Percentiles rank a stretch among this genome's conserved stretches.
Evolutionary conservation across 1,284 basidiomycete genomes (phyloP).

Genomic region (Fomes fomentarius): DNA sequence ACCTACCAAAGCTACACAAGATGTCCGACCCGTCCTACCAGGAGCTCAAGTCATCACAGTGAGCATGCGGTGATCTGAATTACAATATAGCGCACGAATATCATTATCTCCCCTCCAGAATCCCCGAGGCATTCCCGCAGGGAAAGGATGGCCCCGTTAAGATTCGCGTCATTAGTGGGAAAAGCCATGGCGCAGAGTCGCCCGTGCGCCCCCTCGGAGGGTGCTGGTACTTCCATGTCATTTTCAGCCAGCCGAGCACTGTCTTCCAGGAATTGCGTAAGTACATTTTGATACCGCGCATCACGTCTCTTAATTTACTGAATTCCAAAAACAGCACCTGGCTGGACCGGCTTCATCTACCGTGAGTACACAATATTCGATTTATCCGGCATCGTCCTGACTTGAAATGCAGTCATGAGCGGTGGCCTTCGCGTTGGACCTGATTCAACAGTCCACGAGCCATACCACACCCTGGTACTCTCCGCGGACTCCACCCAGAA

Average conservation of each 20-base stretch:
- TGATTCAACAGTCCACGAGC: conserved; percentile 50
- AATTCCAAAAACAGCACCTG: conserved; percentile 51
- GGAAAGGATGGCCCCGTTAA: conserved; percentile 72
- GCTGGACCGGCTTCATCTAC: conserved; percentile 86
- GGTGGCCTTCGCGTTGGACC: conserved; percentile 66
- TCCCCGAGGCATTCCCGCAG: conserved; percentile 73
- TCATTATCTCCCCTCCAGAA: conserved; percentile 51
- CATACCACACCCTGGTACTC: conserved; percentile 82
- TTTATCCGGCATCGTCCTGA: not conserved
- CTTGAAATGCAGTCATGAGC: conserved; percentile 56
- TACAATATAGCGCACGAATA: too few relatives aligned
- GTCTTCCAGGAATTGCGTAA: conserved; percentile 87
- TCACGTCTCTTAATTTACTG: not conserved
- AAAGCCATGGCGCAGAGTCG: conserved; percentile 83
- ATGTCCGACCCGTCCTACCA: conserved; percentile 84
- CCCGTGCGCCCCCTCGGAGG: conserved; percentile 90
- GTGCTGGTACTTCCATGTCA: conserved; percentile 91
- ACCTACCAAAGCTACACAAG: conserved; percentile 87
- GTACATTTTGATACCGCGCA: conserved; percentile 29
- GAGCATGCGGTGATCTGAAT: too few relatives aligned
- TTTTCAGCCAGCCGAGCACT: conserved; percentile 64
- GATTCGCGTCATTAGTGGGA: conserved; percentile 89
- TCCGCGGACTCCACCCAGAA: conserved; percentile 56
- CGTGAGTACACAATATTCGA: conserved; percentile 45
- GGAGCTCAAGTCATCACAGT: conserved; percentile 70